phyloP scores from a whole-genome alignment of 805 yeast genomes.

The Suhomyces faveliae region DNA sequence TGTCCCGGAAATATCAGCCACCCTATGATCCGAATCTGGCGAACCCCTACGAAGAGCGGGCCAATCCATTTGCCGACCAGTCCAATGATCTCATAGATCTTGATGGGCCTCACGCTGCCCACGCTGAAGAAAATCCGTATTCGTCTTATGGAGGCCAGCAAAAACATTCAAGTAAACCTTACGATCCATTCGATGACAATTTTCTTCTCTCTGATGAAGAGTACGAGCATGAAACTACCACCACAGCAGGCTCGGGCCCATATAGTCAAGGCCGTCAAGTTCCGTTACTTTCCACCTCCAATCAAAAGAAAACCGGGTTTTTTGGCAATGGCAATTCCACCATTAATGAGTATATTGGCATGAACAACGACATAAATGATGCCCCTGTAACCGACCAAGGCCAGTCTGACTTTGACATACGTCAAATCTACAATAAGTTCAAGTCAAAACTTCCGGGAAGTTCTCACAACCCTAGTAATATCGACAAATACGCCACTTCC shows the following conservation, averaged over 20 bases:
- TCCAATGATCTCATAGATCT: slow-evolving; percentile 26
- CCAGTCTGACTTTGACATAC: slow-evolving; percentile 38
- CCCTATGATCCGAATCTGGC: slow-evolving; percentile 1
- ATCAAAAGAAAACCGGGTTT: slow-evolving; percentile 22
- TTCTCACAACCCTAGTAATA: slow-evolving; percentile 10
- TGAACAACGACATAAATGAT: slow-evolving; percentile 19
- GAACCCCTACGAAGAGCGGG: background rate
- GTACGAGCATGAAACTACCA: slow-evolving; percentile 14
- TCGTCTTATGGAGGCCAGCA: slow-evolving; percentile 3
- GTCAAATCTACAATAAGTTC: slow-evolving; percentile 25
- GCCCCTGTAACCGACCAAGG: slow-evolving; percentile 10
- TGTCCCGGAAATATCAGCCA: slow-evolving; percentile 1
- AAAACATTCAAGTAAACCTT: slow-evolving; percentile 2
- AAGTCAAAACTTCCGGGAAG: slow-evolving; percentile 21
- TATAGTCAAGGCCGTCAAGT: slow-evolving; percentile 17
- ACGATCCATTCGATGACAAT: slow-evolving; percentile 35
- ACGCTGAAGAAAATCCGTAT: slow-evolving; percentile 4
- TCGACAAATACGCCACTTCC: slow-evolving; percentile 4
- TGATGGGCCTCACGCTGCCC: background rate
- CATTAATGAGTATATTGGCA: slow-evolving; percentile 29
- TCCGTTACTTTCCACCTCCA: slow-evolving; percentile 27
- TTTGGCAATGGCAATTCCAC: slow-evolving; percentile 17
- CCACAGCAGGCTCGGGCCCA: slow-evolving; percentile 1
- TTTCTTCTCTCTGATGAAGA: slow-evolving; percentile 38
- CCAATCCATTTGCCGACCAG: slow-evolving; percentile 12